phyloP scores from a whole-genome alignment of 2,329 filamentous ascomycete genomes.

The Penicillium freii region DNA sequence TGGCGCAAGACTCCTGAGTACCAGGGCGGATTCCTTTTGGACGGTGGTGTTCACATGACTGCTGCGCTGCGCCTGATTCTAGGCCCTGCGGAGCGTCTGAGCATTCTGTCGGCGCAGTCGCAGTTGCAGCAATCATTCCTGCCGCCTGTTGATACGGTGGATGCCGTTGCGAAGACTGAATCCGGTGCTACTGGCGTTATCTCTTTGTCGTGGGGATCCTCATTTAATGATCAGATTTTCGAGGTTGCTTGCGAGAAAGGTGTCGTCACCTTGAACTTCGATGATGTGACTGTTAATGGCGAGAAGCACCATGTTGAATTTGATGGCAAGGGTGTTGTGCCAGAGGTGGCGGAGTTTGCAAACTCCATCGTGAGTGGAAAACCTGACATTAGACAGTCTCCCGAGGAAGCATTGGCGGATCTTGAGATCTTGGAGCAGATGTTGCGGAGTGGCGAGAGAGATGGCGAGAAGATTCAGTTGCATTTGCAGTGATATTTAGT shows the following conservation, averaged over 20 bases:
- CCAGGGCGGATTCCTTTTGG: conserved; percentile 60
- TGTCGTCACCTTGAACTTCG: conserved; percentile 45
- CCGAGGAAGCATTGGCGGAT: conserved; percentile 55
- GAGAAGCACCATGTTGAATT: conserved; percentile 46
- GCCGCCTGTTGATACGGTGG: conserved; percentile 56
- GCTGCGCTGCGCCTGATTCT: conserved; percentile 54
- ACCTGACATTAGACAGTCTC: conserved; percentile 44
- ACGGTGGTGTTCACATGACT: conserved; percentile 58
- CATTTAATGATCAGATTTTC: conserved; percentile 49
- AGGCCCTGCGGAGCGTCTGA: conserved; percentile 42
- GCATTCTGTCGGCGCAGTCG: conserved; percentile 50
- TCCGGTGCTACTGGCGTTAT: conserved; percentile 53
- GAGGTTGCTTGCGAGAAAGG: conserved; percentile 54
- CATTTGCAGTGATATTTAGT: conserved; percentile 21
- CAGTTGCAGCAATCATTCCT: conserved; percentile 52
- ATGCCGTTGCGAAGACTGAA: conserved; percentile 50
- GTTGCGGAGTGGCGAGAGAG: conserved; percentile 33
- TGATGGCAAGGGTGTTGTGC: conserved; percentile 51
- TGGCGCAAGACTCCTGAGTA: conserved; percentile 58
- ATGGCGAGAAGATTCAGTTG: conserved; percentile 27
- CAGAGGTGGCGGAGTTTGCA: conserved; percentile 55
- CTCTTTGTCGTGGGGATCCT: conserved; percentile 53
- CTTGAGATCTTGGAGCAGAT: conserved; percentile 47
- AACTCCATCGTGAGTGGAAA: conserved; percentile 46
- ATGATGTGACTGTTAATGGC: conserved; percentile 37